These are phyloP conservation scores for Pseudogymnoascus sp. DNA, from an alignment of 2,329 filamentous ascomycete genomes.

Conservation along the genomic window DNA sequence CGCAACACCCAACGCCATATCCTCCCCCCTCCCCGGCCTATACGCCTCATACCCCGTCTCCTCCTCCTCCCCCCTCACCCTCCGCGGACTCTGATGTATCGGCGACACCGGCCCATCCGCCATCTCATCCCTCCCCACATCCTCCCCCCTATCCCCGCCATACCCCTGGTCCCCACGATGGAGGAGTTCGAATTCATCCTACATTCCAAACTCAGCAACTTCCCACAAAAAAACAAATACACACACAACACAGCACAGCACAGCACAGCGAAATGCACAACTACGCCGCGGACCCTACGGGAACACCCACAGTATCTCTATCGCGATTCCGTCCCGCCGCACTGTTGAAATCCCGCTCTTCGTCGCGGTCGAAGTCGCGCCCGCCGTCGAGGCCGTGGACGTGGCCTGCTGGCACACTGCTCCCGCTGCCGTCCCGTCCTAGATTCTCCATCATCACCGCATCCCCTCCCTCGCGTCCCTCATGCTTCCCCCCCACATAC, in stretches of 20 bases:
- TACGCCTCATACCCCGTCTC: neutral
- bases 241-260: neutral
- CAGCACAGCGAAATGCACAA: neutral
- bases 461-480: neutral
- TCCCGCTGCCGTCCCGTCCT: neutral
- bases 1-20: too few species aligned
- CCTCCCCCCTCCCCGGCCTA: neutral
- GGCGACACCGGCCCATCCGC: neutral
- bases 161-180: neutral
- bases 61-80: neutral
- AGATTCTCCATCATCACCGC: neutral
- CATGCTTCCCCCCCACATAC: constrained; percentile 25
- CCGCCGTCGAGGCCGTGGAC: neutral
- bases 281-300: neutral
- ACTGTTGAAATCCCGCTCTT: neutral
- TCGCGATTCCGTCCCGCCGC: neutral
- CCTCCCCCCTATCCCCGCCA: neutral
- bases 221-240: neutral
- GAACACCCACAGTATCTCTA: constrained; percentile 3
- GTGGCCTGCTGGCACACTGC: neutral
- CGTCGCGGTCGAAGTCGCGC: neutral
- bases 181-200: constrained; percentile 7
- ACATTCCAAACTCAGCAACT: neutral
- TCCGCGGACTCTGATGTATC: neutral
- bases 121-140: neutral